These are phyloP conservation scores for Microbotryum scabiosae DNA, from an alignment of 1,284 basidiomycete genomes.

Conservation along the genomic window DNA sequence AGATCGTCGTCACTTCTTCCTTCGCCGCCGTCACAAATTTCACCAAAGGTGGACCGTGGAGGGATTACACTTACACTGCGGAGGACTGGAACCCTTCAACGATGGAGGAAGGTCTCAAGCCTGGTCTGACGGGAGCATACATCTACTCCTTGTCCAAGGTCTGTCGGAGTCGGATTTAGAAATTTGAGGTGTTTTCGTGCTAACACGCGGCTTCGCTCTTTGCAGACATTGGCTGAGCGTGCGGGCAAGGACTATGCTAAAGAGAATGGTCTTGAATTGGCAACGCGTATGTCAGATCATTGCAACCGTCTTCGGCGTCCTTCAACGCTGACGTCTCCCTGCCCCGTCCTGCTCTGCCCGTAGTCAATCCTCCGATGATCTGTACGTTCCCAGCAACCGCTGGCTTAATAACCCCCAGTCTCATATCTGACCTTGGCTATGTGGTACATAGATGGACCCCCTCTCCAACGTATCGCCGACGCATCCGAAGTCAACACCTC, in stretches of 20 bases:
- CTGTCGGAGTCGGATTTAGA: background rate
- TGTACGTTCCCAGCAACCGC: conserved; percentile 1
- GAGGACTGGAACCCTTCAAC: conserved; percentile 39
- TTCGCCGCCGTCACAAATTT: conserved; percentile 39
- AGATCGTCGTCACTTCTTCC: conserved; percentile 39
- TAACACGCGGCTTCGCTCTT: background rate
- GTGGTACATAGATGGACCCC: conserved; percentile 11
- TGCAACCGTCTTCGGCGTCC: background rate
- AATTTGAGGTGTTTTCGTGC: background rate
- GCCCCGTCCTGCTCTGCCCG: background rate
- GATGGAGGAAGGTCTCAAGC: conserved; percentile 31
- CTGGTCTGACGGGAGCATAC: conserved; percentile 27
- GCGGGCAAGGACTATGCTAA: conserved; percentile 36
- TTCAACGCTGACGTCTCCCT: too few relatives aligned
- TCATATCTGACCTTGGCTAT: too few relatives aligned
- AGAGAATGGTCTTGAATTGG: conserved; percentile 17
- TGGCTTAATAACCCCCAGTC: background rate
- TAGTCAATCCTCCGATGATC: conserved; percentile 33
- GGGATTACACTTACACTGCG: conserved; percentile 31
- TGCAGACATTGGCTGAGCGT: conserved; percentile 37
- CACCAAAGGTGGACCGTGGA: conserved; percentile 14
- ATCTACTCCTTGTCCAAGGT: conserved; percentile 34
- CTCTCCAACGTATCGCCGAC: conserved; percentile 17
- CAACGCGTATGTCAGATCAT: background rate
- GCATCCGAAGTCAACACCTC: conserved; percentile 27